Evolutionary conservation across 192 early-diverging fungal species (phyloP).

Genomic region (Hyaloraphidium curvatum): DNA sequence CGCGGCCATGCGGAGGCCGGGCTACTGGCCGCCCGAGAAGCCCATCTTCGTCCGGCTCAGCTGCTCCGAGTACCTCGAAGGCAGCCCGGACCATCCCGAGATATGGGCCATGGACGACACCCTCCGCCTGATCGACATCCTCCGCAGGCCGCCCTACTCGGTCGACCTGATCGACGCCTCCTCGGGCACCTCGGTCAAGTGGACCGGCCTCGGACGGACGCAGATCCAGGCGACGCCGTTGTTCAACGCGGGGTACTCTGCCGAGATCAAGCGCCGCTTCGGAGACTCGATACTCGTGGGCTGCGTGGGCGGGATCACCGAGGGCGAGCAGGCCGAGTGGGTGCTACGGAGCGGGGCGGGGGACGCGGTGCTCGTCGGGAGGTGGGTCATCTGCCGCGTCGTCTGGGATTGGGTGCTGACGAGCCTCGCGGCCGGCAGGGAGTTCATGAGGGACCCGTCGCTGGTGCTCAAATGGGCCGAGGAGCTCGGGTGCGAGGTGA

Average conservation of each 20-base stretch:
- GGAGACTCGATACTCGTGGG: constrained; percentile 37
- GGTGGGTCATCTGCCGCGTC: too few species aligned
- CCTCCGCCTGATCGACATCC: constrained; percentile 30
- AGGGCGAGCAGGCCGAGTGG: constrained; percentile 41
- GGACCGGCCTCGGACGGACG: too few species aligned
- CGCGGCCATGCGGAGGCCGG: constrained; percentile 27
- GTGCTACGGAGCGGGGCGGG: constrained; percentile 40
- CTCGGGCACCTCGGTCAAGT: too few species aligned
- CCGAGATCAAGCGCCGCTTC: constrained; percentile 51
- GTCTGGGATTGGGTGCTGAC: too few species aligned
- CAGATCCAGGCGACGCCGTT: constrained; percentile 28
- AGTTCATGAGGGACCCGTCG: too few species aligned
- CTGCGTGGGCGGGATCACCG: constrained; percentile 52
- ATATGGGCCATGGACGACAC: constrained; percentile 56
- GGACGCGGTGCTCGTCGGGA: constrained; percentile 52
- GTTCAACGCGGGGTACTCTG: constrained; percentile 22
- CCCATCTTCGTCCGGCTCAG: constrained; percentile 74
- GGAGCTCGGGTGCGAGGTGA: constrained; percentile 46
- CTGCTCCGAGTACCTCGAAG: constrained; percentile 38
- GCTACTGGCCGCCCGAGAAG: constrained; percentile 57
- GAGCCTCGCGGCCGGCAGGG: too few species aligned
- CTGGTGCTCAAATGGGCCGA: constrained; percentile 43
- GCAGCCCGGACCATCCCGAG: too few species aligned
- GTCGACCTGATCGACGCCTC: constrained; percentile 76
- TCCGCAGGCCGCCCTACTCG: constrained; percentile 31